Conservation (phyloP, 129 eudicot genomes). For the carrot (Daucus carota) region DNA sequence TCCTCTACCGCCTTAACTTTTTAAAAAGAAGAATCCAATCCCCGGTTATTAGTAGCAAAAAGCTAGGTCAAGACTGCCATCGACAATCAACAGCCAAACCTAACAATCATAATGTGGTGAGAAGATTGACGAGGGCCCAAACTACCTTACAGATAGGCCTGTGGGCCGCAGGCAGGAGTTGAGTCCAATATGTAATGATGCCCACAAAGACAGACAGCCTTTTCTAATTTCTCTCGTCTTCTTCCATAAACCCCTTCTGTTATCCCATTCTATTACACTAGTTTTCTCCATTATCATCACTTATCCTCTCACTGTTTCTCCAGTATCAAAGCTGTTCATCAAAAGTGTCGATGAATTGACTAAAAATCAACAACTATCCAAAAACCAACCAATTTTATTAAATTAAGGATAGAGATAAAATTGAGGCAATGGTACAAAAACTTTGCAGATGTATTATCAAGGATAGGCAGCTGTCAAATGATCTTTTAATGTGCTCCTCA, state of each 20-base stretch:
- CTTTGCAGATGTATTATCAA: background rate
- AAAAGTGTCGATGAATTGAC: no score
- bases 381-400: no score
- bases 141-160: background rate
- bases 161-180: background rate
- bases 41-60: no score
- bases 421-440: background rate
- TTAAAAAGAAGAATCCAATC: no score
- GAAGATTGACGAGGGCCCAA: background rate
- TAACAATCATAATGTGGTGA: background rate
- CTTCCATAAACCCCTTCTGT: background rate
- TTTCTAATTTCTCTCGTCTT: background rate
- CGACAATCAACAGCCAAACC: background rate
- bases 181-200: background rate
- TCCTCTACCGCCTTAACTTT: no score
- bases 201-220: background rate
- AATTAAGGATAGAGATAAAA: no score
- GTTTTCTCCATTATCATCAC: background rate
- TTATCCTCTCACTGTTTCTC: background rate
- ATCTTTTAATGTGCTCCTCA: constrained; percentile 7
- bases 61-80: background rate
- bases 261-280: no score
- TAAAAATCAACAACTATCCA: no score
- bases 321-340: no score
- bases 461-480: background rate